These are phyloP conservation scores for Bremia lactucae DNA, from an alignment of 352 stramenopile genomes.

Conservation along the genomic window DNA sequence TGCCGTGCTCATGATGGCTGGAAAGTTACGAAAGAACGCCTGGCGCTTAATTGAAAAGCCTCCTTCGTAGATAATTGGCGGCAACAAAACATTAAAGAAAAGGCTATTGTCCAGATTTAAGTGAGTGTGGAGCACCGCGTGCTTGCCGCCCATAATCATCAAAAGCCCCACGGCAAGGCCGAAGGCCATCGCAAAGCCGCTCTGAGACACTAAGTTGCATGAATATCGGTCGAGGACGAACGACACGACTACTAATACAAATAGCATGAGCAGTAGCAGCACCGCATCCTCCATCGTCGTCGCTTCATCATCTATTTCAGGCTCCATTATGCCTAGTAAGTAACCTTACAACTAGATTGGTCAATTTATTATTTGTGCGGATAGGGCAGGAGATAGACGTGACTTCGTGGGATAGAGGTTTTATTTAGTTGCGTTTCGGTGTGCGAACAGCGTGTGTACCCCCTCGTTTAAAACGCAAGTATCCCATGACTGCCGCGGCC, in stretches of 20 bases:
- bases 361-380: too few species aligned
- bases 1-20: slow-evolving; percentile 75
- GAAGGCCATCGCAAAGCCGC: slow-evolving; percentile 72
- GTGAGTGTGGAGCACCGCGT: slow-evolving; percentile 51
- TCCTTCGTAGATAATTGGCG: slow-evolving; percentile 82
- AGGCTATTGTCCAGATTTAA: slow-evolving; percentile 80
- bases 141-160: slow-evolving; percentile 51
- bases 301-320: slow-evolving; percentile 12
- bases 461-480: slow-evolving; percentile 55
- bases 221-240: slow-evolving; percentile 80
- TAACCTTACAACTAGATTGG: too few species aligned
- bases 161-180: slow-evolving; percentile 57
- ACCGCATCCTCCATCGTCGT: slow-evolving; percentile 67
- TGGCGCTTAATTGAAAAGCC: slow-evolving; percentile 82
- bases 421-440: too few species aligned
- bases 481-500: slow-evolving; percentile 52
- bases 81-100: slow-evolving; percentile 79
- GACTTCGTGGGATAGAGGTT: too few species aligned
- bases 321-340: slow-evolving; percentile 20
- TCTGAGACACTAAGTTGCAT: slow-evolving; percentile 76
- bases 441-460: slow-evolving; percentile 10
- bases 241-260: slow-evolving; percentile 75
- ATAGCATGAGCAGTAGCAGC: slow-evolving; percentile 72
- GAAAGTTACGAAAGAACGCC: slow-evolving; percentile 81
- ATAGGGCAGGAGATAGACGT: too few species aligned